Evolutionary conservation across 768 basidiomycete genomes (phyloP), one percentile per base, ranked within the genome.

Genomic region (Peribolospora baueri): DNA sequence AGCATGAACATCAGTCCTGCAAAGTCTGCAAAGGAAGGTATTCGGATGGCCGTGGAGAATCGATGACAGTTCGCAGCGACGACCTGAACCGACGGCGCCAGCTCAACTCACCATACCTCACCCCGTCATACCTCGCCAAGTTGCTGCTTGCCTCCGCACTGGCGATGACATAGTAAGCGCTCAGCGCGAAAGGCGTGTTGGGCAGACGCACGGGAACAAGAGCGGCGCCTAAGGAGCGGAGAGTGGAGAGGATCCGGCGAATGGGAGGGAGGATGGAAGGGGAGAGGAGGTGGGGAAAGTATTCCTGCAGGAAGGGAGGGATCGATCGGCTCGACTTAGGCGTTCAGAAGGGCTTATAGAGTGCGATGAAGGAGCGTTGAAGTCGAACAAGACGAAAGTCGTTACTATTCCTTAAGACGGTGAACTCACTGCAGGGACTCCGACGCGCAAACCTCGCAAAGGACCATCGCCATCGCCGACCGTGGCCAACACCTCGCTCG

Each of bases 81-180:
- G 43, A 13, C 43, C 43, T 45, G 43, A 45, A 45, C 8, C 43
- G 13, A 45, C 13, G 43, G 8, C 8, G 43, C 43, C 6, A 42
- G 5, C 4, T 8, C 11, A 42, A 45, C 68, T 42, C 51, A 77
- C 88, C 91, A 63, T 79, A 93, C 61, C 81, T 75, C 2, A 88
- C 74, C 0, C 90, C 90, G 50, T 90, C 86, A 63, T 81, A 97
- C 46, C 87, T 72, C 4, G 84, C 85, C 55, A 97, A 70, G 63
- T 90, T 93, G 56, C 85, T 88, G 58, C 83, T 82, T 0, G 90
- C 90, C 64, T 95, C 91, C 0, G 91, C 88, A 57, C 80, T 83
- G 1, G 91, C 83, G 11, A 97, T 74, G n/a, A 93, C 84, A 63
- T 95, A 97, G 70, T 97, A 97, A 9, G 87, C 82, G 54, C 86